Evolutionary conservation across 1,139 yeast species (phyloP).

Genomic region (Dujonia santamariae): DNA sequence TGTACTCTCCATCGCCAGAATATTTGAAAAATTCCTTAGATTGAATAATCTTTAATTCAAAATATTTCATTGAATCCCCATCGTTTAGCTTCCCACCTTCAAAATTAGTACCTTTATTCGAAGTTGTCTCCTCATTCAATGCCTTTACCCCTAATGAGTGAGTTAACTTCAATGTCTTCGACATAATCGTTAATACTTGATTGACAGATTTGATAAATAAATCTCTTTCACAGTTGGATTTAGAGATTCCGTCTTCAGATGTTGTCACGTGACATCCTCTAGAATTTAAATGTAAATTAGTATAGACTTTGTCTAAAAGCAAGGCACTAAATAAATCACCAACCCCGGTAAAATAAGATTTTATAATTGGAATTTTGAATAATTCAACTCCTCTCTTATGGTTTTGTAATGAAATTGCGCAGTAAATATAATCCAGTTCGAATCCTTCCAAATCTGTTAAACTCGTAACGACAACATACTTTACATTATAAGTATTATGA

Average conservation of each 20-base stretch:
- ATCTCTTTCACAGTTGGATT: slow-evolving; percentile 5
- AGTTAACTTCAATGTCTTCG: slow-evolving; percentile 42
- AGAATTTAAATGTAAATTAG: slow-evolving; percentile 15
- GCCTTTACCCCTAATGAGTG: slow-evolving; percentile 21
- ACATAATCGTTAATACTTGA: slow-evolving; percentile 51
- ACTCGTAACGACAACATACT: slow-evolving; percentile 64
- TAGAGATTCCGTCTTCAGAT: too few species aligned
- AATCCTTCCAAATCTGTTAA: slow-evolving; percentile 12
- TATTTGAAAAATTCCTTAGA: slow-evolving; percentile 28
- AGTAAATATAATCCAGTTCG: slow-evolving; percentile 32
- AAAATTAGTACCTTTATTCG: not conserved
- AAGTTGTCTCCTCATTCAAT: slow-evolving; percentile 8
- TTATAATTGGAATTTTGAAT: slow-evolving; percentile 53
- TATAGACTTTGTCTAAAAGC: slow-evolving; percentile 56
- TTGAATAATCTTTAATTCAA: slow-evolving; percentile 40
- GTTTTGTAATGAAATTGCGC: slow-evolving; percentile 57
- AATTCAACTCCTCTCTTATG: slow-evolving; percentile 15
- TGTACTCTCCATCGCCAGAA: slow-evolving; percentile 19
- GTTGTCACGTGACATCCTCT: not conserved
- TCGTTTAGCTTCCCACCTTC: slow-evolving; percentile 32
- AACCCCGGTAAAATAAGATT: slow-evolving; percentile 84
- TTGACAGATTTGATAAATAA: slow-evolving; percentile 31
- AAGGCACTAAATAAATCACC: slow-evolving; percentile 90
- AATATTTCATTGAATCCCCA: slow-evolving; percentile 35
- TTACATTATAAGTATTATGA: slow-evolving; percentile 50